These are phyloP conservation scores for Cladorrhinum samala DNA, from an alignment of 495 filamentous ascomycete genomes.

Conservation along the genomic window DNA sequence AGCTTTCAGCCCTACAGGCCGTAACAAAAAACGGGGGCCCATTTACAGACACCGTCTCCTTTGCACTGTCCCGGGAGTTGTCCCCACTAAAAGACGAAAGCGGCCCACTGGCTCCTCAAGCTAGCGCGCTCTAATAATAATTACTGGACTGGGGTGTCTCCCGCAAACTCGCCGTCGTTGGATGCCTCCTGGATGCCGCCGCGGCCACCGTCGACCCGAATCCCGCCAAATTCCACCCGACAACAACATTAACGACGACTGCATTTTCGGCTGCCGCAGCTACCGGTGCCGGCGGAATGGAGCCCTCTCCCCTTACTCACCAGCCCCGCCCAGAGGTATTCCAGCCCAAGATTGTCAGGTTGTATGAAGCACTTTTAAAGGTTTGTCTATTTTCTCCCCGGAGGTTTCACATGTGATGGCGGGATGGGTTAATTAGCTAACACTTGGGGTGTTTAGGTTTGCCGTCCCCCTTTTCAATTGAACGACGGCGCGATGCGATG, in stretches of 20 bases:
- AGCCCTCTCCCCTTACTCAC: slow-evolving; percentile 87
- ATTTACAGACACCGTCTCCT: not conserved
- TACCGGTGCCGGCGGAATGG: slow-evolving; percentile 48
- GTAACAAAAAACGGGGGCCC: not conserved
- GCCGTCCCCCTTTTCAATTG: not conserved
- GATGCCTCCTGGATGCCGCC: no score
- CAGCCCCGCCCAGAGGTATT: slow-evolving; percentile 86
- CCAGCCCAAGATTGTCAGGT: slow-evolving; percentile 83
- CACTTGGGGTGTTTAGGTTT: not conserved
- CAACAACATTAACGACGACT: not conserved
- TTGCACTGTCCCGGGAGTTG: slow-evolving; percentile 1
- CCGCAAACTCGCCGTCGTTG: not conserved
- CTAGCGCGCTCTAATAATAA: no score
- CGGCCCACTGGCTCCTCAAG: no score
- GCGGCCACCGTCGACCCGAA: no score
- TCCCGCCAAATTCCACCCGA: no score
- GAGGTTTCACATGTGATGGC: no score
- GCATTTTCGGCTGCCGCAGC: not conserved
- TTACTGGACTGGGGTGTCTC: not conserved
- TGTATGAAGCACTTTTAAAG: slow-evolving; percentile 84
- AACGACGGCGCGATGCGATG: not conserved
- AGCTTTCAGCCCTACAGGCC: slow-evolving; percentile 1
- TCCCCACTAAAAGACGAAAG: not conserved
- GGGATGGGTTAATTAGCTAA: not conserved
- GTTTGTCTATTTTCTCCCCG: slow-evolving; percentile 40